Conservation (phyloP, 2,329 filamentous ascomycete genomes). For the Cladorrhinum sp. region DNA sequence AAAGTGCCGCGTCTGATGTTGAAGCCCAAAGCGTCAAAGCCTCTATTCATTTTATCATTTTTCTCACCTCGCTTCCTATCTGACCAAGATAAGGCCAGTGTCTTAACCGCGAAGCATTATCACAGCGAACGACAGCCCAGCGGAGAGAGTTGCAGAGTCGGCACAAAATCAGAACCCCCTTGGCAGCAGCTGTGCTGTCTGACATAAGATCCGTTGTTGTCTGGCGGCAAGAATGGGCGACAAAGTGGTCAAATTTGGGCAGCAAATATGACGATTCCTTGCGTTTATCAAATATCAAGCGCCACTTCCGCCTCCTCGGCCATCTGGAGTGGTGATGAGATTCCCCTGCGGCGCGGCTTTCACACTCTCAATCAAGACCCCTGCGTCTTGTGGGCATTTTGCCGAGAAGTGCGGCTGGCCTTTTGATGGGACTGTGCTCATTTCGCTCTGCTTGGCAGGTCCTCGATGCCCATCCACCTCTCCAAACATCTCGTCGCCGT, state of each 20-base stretch:
- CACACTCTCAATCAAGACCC: not conserved
- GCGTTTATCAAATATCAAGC: not conserved
- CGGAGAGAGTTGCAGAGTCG: not conserved
- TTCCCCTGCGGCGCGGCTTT: constrained; percentile 1
- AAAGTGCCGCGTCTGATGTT: not conserved
- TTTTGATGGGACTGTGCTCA: not conserved
- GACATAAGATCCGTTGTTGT: not conserved
- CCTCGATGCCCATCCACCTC: not conserved
- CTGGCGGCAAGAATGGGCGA: constrained; percentile 1
- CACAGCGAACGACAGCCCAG: not conserved
- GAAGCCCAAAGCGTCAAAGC: constrained; percentile 1
- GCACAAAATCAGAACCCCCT: not conserved
- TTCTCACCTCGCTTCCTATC: not conserved
- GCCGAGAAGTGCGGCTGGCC: constrained; percentile 5
- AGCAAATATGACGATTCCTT: not conserved
- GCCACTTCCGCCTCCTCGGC: not conserved
- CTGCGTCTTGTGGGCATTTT: not conserved
- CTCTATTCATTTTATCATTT: not conserved
- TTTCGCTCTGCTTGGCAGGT: constrained; percentile 1
- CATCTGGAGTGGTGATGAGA: not conserved
- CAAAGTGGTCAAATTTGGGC: not conserved
- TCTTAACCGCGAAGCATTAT: not conserved
- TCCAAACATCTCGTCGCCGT: not conserved
- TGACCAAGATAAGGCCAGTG: not conserved
- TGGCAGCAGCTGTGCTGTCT: not conserved